Evolutionary conservation across 306 rosid genomes (phyloP).

Genomic region (Fragaria iinumae): DNA sequence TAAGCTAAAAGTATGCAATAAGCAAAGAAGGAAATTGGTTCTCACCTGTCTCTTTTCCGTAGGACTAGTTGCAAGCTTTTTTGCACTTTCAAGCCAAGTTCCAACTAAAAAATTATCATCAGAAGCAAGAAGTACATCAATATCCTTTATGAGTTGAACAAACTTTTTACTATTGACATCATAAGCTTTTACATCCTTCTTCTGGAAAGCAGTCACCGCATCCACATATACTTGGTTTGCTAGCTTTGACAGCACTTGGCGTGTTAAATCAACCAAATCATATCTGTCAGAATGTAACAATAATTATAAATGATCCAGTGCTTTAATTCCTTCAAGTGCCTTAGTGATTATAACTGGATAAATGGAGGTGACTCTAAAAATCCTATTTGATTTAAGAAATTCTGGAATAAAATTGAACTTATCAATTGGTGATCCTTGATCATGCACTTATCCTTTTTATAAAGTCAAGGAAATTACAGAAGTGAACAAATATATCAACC

Average conservation of each 20-base stretch:
- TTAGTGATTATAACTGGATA: background rate
- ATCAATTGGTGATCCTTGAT: background rate
- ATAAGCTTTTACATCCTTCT: slow-evolving; percentile 51
- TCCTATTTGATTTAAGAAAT: background rate
- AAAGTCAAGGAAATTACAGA: background rate
- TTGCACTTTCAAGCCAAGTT: slow-evolving; percentile 93
- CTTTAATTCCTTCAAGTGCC: background rate
- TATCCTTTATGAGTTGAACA: slow-evolving; percentile 73
- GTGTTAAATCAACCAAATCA: slow-evolving; percentile 87
- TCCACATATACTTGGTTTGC: slow-evolving; percentile 70
- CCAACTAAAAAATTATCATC: slow-evolving; percentile 83
- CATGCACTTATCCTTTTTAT: background rate
- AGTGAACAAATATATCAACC: background rate
- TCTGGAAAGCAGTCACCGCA: slow-evolving; percentile 57
- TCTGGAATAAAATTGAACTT: background rate
- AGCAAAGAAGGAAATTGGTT: background rate
- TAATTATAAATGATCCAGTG: slow-evolving; percentile 6
- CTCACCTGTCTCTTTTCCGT: slow-evolving; percentile 68
- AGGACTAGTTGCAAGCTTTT: slow-evolving; percentile 59
- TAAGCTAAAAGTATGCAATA: slow-evolving; percentile 7
- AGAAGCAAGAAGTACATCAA: slow-evolving; percentile 72
- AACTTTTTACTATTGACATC: slow-evolving; percentile 54
- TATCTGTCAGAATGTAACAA: slow-evolving; percentile 52
- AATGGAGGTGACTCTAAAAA: background rate
- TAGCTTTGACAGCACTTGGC: slow-evolving; percentile 84